Percentiles rank a stretch among this genome's conserved stretches.
phyloP scores from a whole-genome alignment of 371 early-diverging fungal genomes.

The Haplosporangium sp. region DNA sequence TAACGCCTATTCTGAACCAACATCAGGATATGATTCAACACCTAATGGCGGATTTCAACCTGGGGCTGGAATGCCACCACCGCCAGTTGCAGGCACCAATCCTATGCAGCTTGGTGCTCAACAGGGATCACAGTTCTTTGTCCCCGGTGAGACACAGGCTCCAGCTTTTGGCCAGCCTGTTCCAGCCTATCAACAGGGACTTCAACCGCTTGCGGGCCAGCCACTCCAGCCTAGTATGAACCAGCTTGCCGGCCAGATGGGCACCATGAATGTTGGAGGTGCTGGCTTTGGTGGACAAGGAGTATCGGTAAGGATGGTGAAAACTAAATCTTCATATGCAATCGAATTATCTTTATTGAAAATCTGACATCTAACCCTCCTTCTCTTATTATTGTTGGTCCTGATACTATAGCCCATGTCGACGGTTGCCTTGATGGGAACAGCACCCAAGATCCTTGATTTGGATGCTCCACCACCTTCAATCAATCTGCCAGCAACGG shows the following conservation, averaged over 20 bases:
- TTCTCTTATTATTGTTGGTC: neutral
- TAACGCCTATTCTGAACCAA: conserved; percentile 27
- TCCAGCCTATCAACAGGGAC: conserved; percentile 43
- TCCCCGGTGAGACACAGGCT: conserved; percentile 42
- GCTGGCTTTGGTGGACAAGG: conserved; percentile 39
- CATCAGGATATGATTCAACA: conserved; percentile 25
- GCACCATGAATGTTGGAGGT: conserved; percentile 44
- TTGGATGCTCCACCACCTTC: conserved; percentile 52
- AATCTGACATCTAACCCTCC: neutral
- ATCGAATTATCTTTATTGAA: neutral
- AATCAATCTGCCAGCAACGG: conserved; percentile 67
- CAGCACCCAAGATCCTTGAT: conserved; percentile 41
- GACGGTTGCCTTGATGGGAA: conserved; percentile 50
- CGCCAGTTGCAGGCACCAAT: conserved; percentile 10
- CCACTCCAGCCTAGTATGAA: conserved; percentile 29
- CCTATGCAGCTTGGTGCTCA: conserved; percentile 60
- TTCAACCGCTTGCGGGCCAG: conserved; percentile 44
- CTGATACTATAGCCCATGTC: conserved; percentile 17
- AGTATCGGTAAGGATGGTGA: conserved; percentile 12
- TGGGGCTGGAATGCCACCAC: conserved; percentile 16
- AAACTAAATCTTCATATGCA: neutral
- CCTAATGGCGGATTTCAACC: conserved; percentile 24
- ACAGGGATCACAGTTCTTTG: conserved; percentile 53
- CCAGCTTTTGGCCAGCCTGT: conserved; percentile 34
- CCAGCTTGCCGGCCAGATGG: conserved; percentile 47